Evolutionary conservation across 73 alveolate species (phyloP), one percentile per base, ranked within the genome.

Genomic region (Paramecium primaurelia): DNA sequence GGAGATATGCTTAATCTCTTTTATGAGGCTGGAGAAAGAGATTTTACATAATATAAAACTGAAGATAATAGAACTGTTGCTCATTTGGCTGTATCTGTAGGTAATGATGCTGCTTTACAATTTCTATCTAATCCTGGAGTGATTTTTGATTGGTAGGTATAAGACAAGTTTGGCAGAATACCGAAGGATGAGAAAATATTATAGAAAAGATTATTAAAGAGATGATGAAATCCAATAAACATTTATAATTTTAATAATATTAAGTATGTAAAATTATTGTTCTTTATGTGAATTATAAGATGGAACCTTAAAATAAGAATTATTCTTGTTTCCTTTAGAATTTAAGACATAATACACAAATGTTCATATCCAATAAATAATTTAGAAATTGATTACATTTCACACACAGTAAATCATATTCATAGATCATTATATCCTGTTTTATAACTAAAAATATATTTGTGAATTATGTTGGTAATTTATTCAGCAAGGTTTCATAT

Each of bases 81-180:
- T 11, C 94, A 89, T 89, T 37, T 89, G 36, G 94, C 94, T 36
- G 92, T 83, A 1, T 71, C 94, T 71, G 32, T 42, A 14, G 71
- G 91, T 16, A 47, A 89, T 47, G 75, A 47, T 7, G 85, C 28
- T n/a, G 88, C 58, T 7, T 26, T 89, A 12, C 58, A 83, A 89
- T 89, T 89, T 18, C 47, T 89, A n/a, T 58, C 59, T 11, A 71
- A 71, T n/a, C 69, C 71, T 14, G 71, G 94, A 11, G 75, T 71
- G 26, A 47, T 47, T 11, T 89, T 89, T 26, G 88, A 83, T 16
- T 89, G 86, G 86, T 32, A 77, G 6, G 47, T 51, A 0, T 20
- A 71, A 89, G 94, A 89, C 40, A 73, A 59, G 32, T 89, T 77
- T 77, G 94, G 94, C 0, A 71, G 88, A 28, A 71, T 85, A 59